A percentile compares a stretch with the other conserved stretches of the same genome.
Evolutionary conservation across 129 eudicot genomes (phyloP).

Genomic region (Ambrosia trifida): DNA sequence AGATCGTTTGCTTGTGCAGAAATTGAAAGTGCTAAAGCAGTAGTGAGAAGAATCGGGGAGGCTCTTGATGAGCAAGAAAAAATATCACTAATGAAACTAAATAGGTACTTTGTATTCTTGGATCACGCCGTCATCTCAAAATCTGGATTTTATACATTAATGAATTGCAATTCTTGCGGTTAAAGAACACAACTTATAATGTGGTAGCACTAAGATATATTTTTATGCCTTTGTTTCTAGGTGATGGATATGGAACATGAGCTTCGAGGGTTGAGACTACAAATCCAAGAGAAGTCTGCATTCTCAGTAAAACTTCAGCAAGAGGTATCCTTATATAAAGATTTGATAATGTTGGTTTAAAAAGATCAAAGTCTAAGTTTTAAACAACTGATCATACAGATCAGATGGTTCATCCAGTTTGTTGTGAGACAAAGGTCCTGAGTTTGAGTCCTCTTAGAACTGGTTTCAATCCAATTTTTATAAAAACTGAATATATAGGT

Average conservation of each 20-base stretch:
- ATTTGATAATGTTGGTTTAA: too few species aligned
- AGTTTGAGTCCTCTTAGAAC: too few species aligned
- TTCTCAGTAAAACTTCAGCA: conserved; percentile 81
- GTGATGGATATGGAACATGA: conserved; percentile 98
- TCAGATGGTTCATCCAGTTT: too few species aligned
- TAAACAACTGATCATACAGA: too few species aligned
- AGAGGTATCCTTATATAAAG: conserved; percentile 58
- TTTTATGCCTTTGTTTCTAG: conserved; percentile 39
- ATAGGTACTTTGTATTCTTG: too few species aligned
- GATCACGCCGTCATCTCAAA: conserved; percentile 3
- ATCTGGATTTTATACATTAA: too few species aligned
- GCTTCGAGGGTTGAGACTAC: conserved; percentile 80
- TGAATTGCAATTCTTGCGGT: too few species aligned
- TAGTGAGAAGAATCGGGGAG: conserved; percentile 88
- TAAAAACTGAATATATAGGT: too few species aligned
- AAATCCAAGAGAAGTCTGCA: conserved; percentile 80
- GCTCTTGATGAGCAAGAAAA: conserved; percentile 97
- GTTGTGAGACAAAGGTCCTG: too few species aligned
- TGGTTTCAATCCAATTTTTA: too few species aligned
- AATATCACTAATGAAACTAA: too few species aligned
- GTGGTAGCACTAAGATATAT: not conserved
- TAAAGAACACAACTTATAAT: not conserved
- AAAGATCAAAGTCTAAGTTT: too few species aligned
- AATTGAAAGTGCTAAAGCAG: conserved; percentile 97
- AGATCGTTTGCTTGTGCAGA: conserved; percentile 98